Base-by-base conservation (phyloP, 768 basidiomycete genomes). In the Goffeauzyma gilvescens region DNA sequence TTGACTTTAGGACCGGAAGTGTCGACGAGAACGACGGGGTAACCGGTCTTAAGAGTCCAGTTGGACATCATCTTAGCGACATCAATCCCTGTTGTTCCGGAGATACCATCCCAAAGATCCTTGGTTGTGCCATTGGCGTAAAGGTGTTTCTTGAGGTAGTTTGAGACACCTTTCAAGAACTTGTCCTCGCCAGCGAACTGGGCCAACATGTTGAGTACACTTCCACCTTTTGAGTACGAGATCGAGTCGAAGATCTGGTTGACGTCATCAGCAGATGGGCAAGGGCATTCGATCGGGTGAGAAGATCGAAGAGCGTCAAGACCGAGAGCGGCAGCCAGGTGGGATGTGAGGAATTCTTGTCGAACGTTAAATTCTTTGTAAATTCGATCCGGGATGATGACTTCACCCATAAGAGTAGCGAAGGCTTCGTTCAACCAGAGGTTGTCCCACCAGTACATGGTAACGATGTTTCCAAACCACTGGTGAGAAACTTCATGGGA, bases 171-270 rank as follows among this genome's bases (percentile, higher is more conserved):
- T 54, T 76, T 75, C 38, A 87, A 65, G 73, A 96, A 93, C 44
- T 66, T 71, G 5, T 86, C 83, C 62, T 93, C 78, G 35, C 89
- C 86, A 15, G 89, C 83, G 49, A 80, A 79, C 57, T 75, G 75
- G 17, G 78, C 75, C 42, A 96, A 68, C 89, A 96, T 96, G 55
- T 85, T 80, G 35, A 96, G 73, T n/a, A 93, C 89, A 72, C 57
- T 60, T 18, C 60, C 65, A 33, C 65, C 65, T 54, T 68, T 89
- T 31, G 79, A 76, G 62, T 89, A 90, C 2, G 79, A 83, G 39
- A 93, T 67, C 4, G 74, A 72, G 55, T 90, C 87, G 57, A 93
- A 90, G 46, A 90, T 85, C 75, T 89, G 60, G 54, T 79, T 79
- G 55, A 86, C 82, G 52, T 78, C 72, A 55, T 81, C 79, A 6